Evolutionary conservation across 176 grass and related monocot genomes (phyloP).

Genomic region (Oryza officinalis): DNA sequence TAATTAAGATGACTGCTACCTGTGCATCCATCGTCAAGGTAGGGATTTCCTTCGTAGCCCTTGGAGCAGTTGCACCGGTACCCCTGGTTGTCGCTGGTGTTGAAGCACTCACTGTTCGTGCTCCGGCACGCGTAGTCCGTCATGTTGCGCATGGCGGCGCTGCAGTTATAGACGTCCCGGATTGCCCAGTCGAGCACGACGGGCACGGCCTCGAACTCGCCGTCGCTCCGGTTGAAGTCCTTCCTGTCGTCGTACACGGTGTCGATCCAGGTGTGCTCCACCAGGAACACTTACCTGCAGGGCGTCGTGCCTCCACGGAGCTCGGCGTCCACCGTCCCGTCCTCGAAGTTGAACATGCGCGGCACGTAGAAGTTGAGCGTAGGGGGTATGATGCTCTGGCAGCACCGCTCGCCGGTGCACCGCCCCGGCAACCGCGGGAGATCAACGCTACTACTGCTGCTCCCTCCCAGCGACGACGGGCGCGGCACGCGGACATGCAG

Average conservation of each 20-base stretch:
- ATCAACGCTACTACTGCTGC: neutral
- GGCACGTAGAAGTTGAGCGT: neutral
- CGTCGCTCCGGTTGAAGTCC: constrained; percentile 30
- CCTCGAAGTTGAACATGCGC: neutral
- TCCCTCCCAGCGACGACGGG: neutral
- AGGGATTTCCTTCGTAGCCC: constrained; percentile 61
- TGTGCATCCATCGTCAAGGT: no score
- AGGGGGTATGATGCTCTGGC: constrained; percentile 25
- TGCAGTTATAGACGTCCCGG: constrained; percentile 34
- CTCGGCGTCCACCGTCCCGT: neutral
- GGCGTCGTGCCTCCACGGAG: neutral
- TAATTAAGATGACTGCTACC: no score
- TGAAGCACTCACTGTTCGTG: neutral
- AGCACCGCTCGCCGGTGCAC: constrained; percentile 62
- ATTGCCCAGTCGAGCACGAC: constrained; percentile 68
- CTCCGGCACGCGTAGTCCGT: constrained; percentile 54
- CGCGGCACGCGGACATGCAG: constrained; percentile 54
- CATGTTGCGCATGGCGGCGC: constrained; percentile 2
- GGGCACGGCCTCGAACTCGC: constrained; percentile 4
- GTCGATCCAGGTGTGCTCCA: constrained; percentile 22
- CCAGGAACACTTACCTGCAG: constrained; percentile 53
- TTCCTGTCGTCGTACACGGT: neutral
- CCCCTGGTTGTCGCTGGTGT: constrained; percentile 31
- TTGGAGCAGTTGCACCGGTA: constrained; percentile 55
- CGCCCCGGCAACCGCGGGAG: neutral